Base-by-base conservation (phyloP, 257 asterid genomes). In the Scutellaria baicalensis region DNA sequence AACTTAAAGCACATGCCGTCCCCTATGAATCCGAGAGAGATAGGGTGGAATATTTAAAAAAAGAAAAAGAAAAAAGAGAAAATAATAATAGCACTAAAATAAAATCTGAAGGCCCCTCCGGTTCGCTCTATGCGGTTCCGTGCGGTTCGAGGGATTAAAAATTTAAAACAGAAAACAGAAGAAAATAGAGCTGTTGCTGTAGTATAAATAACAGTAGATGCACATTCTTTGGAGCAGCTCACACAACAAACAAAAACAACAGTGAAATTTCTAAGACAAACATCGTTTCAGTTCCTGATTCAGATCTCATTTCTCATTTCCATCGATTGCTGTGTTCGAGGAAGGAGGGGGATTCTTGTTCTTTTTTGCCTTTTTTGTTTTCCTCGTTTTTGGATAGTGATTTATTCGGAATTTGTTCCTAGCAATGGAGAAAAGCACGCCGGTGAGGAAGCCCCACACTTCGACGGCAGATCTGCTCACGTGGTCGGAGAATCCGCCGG, bases 401-500 rank as follows among this genome's bases (percentile, higher is more conserved):
- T 66, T 67, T 64, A 17, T 60, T 35, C 54, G 1, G 2, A 52
- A 33, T 60, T 59, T 75, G 70, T 49, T 50, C 9, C 21, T 23
- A 57, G 77, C 51, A 47, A 92, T 92, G 98, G 97, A 92, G 76
- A 92, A 81, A 66, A 79, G 33, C 75, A 85, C 95, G 51, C 97
- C 97, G 59, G 96, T 88, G 75, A 79, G 97, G 74, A 92, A 89
- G 83, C 87, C 98, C 44, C 91, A 89, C 85, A 89, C 92, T 51
- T 83, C 88, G 21, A 92, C 98, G 4, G 89, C 98, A 84, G 97
- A 92, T 92, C 98, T 92, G 82, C 91, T 92, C 52, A 88, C 96
- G 7, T 92, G 98, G 98, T 83, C 95, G 64, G 98, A 92, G 74
- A 82, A 77, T 79, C 88, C 90, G 39, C 86, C 92, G 79, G 90